A percentile compares a stretch with the other conserved stretches of the same genome.
Conservation (phyloP, 768 basidiomycete species). For the Inosperma sp. region DNA sequence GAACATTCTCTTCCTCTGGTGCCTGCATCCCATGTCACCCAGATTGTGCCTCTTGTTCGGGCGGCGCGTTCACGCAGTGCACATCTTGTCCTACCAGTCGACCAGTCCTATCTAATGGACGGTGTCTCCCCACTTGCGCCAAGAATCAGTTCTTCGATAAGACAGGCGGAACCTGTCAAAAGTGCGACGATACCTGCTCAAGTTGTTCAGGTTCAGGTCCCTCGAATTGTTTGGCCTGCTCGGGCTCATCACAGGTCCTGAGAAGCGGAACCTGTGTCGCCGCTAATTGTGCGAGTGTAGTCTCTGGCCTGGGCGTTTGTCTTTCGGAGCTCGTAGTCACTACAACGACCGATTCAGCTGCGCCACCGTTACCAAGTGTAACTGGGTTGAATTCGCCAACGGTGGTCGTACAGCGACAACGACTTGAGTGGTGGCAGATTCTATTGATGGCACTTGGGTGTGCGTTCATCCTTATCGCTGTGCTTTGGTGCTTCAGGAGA, state of each 20-base stretch:
- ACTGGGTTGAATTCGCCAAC: conserved; percentile 55
- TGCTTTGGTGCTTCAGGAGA: conserved; percentile 68
- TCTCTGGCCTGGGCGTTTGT: conserved; percentile 74
- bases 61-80: conserved; percentile 71
- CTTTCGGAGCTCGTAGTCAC: conserved; percentile 63
- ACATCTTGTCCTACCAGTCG: conserved; percentile 59
- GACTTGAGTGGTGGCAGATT: conserved; percentile 80
- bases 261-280: conserved; percentile 59
- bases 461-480: conserved; percentile 67
- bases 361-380: conserved; percentile 52
- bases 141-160: conserved; percentile 66
- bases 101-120: conserved; percentile 69
- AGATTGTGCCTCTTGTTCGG: conserved; percentile 76
- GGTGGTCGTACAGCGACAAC: conserved; percentile 30
- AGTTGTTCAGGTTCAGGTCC: conserved; percentile 71
- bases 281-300: conserved; percentile 56
- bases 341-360: conserved; percentile 43
- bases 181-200: conserved; percentile 70
- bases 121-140: conserved; percentile 73
- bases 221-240: conserved; percentile 70
- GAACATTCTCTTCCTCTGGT: conserved; percentile 60
- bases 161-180: conserved; percentile 54
- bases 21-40: conserved; percentile 74
- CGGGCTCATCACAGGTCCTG: conserved; percentile 57
- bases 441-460: conserved; percentile 79